Percentiles rank a stretch among this genome's conserved stretches.
phyloP scores from a whole-genome alignment of 2,329 filamentous ascomycete species.

The Fusarium sp. region DNA sequence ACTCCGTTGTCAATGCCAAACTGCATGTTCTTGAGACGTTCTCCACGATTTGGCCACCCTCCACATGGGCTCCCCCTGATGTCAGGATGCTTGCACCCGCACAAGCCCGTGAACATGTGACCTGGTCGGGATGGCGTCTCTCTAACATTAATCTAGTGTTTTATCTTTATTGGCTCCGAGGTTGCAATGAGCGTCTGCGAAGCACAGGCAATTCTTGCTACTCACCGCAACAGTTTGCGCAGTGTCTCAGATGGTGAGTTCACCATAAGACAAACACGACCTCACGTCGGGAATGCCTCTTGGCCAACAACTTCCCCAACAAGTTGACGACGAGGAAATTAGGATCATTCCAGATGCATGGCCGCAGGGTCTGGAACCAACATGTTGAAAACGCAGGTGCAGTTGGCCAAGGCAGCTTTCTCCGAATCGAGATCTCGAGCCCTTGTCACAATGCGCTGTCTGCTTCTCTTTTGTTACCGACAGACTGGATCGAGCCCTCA shows the following conservation, averaged over 20 bases:
- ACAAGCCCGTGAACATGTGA: constrained; percentile 47
- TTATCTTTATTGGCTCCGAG: constrained; percentile 25
- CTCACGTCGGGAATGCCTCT: not conserved
- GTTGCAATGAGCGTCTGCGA: constrained; percentile 5
- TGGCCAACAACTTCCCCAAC: constrained; percentile 4
- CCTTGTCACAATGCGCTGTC: constrained; percentile 6
- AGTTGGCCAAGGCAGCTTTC: constrained; percentile 6
- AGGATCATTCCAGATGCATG: not conserved
- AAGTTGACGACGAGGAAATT: not conserved
- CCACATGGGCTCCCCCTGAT: constrained; percentile 22
- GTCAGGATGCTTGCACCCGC: constrained; percentile 43
- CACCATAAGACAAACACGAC: not conserved
- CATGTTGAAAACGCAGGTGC: not conserved
- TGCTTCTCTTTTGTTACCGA: constrained; percentile 31
- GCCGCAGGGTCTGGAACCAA: constrained; percentile 8
- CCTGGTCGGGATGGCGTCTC: constrained; percentile 28
- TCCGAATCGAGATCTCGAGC: constrained; percentile 23
- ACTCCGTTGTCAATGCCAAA: constrained; percentile 19
- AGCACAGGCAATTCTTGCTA: not conserved
- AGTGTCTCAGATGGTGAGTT: constrained; percentile 12
- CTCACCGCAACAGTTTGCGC: not conserved
- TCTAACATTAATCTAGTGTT: constrained; percentile 21
- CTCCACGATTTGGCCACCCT: constrained; percentile 45
- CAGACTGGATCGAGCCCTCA: constrained; percentile 12
- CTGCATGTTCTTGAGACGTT: constrained; percentile 41